These are phyloP conservation scores for Aspergillus sp. DNA, from an alignment of 2,329 filamentous ascomycete species.

Conservation along the genomic window DNA sequence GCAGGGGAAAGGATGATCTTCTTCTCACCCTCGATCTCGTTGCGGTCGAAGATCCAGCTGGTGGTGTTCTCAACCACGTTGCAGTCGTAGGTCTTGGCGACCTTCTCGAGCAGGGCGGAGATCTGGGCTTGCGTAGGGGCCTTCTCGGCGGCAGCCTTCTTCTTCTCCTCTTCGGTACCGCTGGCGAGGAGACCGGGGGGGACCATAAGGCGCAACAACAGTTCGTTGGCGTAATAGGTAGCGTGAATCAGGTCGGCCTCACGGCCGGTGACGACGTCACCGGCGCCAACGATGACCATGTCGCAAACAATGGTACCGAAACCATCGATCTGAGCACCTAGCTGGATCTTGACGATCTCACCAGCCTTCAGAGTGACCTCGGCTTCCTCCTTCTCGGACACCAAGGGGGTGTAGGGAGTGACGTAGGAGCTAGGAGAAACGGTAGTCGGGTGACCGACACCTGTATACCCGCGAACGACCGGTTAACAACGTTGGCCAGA, in stretches of 20 bases:
- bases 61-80: constrained; percentile 96
- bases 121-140: constrained; percentile 80
- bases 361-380: constrained; percentile 69
- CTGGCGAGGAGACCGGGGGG: constrained; percentile 78
- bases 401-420: constrained; percentile 92
- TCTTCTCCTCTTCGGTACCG: constrained; percentile 90
- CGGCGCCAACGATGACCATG: constrained; percentile 66
- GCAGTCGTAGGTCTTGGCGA: constrained; percentile 83
- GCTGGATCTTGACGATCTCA: constrained; percentile 92
- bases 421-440: constrained; percentile 90
- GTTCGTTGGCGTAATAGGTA: constrained; percentile 91
- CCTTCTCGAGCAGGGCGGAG: constrained; percentile 79
- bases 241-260: constrained; percentile 82
- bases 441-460: constrained; percentile 89
- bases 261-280: constrained; percentile 64
- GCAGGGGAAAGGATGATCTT: constrained; percentile 86
- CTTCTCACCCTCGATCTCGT: constrained; percentile 96
- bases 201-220: constrained; percentile 82
- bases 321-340: constrained; percentile 97
- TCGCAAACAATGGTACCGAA: constrained; percentile 96
- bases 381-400: constrained; percentile 79
- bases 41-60: constrained; percentile 91
- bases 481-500: neutral
- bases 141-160: constrained; percentile 78
- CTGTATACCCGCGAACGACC: constrained; percentile 36